Conservation (phyloP, 768 basidiomycete genomes). For the Tylopilus felleus region DNA sequence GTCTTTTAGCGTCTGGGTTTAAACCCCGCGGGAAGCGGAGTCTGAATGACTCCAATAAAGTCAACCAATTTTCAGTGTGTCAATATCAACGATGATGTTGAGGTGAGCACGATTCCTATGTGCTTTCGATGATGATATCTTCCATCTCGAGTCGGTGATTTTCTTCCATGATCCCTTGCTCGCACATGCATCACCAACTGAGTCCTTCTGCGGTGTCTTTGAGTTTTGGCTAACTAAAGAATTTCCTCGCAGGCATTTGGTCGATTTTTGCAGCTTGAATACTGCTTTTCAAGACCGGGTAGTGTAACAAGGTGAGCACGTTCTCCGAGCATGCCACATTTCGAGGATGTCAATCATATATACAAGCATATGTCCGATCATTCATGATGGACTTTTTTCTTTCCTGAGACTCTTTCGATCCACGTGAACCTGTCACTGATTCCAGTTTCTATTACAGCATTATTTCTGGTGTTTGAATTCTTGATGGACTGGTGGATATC, state of each 20-base stretch:
- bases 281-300: background rate
- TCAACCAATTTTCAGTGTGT: background rate
- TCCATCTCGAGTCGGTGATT: slow-evolving; percentile 75
- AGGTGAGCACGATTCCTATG: slow-evolving; percentile 33
- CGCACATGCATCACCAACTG: slow-evolving; percentile 73
- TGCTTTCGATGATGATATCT: slow-evolving; percentile 55
- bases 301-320: slow-evolving; percentile 6
- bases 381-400: slow-evolving; percentile 53
- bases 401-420: slow-evolving; percentile 41
- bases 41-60: background rate
- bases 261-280: background rate
- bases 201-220: slow-evolving; percentile 31
- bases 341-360: slow-evolving; percentile 48
- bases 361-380: slow-evolving; percentile 78
- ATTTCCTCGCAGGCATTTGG: background rate
- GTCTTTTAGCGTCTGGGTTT: background rate
- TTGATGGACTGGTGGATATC: no score
- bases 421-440: slow-evolving; percentile 4
- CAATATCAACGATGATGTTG: background rate
- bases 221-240: slow-evolving; percentile 3
- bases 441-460: background rate
- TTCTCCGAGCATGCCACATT: background rate
- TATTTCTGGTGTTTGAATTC: no score
- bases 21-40: slow-evolving; percentile 33
- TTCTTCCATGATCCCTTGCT: slow-evolving; percentile 64